phyloP scores from a whole-genome alignment of 139 green algal species.

The Chlamydomonas schloesseri region DNA sequence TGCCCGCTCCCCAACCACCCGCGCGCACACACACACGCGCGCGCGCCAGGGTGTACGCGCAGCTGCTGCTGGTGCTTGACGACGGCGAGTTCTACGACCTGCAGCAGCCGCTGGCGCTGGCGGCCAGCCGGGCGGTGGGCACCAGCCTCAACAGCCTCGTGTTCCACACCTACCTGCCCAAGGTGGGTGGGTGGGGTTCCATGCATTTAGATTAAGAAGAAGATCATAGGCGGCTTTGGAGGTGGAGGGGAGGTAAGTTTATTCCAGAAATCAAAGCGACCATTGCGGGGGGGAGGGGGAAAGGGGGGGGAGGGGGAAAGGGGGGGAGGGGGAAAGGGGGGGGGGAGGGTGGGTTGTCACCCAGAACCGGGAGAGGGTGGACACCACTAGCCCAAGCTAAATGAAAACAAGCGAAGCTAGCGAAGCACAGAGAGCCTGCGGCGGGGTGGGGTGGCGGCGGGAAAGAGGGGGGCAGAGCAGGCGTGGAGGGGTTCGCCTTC shows the following conservation, averaged over 20 bases:
- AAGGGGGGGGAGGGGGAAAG: background rate
- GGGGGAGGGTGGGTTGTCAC: too few relatives aligned
- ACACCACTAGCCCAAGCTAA: too few relatives aligned
- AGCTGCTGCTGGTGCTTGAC: conserved; percentile 88
- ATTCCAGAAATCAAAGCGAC: too few relatives aligned
- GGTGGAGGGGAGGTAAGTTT: background rate
- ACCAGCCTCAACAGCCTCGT: conserved; percentile 84
- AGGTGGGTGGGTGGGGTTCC: background rate
- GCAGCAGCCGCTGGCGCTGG: conserved; percentile 59
- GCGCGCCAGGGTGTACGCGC: conserved; percentile 60
- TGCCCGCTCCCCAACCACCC: background rate
- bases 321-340: too few relatives aligned
- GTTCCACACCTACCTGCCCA: conserved; percentile 74
- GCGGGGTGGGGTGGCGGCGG: too few relatives aligned
- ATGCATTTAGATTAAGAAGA: too few relatives aligned
- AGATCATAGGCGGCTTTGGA: too few relatives aligned
- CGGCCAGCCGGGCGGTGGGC: conserved; percentile 73
- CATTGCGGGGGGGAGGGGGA: background rate
- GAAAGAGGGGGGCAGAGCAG: too few relatives aligned
- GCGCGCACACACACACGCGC: background rate
- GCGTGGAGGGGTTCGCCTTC: too few relatives aligned
- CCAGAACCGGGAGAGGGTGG: too few relatives aligned
- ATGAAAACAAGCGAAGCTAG: too few relatives aligned
- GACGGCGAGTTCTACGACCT: conserved; percentile 86
- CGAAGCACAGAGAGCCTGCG: too few relatives aligned